Percentiles rank a stretch among this genome's conserved stretches.
These are phyloP conservation scores for Entomortierella beljakovae DNA, from an alignment of 192 early-diverging fungal species.

Conservation along the genomic window DNA sequence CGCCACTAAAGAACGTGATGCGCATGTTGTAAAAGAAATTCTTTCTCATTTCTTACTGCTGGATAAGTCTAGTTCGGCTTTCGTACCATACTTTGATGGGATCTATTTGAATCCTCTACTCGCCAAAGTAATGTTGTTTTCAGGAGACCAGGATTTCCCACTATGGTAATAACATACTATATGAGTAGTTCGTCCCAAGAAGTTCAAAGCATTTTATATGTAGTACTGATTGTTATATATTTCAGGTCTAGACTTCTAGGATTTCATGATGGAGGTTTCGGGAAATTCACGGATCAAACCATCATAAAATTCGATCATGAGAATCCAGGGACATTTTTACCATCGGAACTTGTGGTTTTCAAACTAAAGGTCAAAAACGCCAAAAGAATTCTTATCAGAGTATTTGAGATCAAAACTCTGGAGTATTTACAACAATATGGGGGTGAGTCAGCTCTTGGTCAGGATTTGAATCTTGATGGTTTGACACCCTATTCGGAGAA, in stretches of 20 bases:
- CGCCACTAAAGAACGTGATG: constrained; percentile 16
- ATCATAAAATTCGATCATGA: constrained; percentile 29
- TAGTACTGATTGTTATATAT: too few relatives aligned
- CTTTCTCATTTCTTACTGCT: constrained; percentile 21
- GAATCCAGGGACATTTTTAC: constrained; percentile 25
- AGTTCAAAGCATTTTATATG: too few relatives aligned
- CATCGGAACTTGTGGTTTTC: constrained; percentile 48
- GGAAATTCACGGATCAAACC: constrained; percentile 16
- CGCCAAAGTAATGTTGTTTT: constrained; percentile 30
- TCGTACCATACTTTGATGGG: constrained; percentile 21
- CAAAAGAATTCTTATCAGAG: constrained; percentile 46
- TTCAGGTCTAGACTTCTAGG: constrained; percentile 26
- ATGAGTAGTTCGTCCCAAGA: too few relatives aligned
- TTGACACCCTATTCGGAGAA: constrained; percentile 61
- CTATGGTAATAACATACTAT: constrained; percentile 48
- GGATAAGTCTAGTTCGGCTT: constrained; percentile 17
- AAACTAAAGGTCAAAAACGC: constrained; percentile 57
- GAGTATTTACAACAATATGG: constrained; percentile 51
- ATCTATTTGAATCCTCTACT: constrained; percentile 21
- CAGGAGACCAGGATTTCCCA: constrained; percentile 21
- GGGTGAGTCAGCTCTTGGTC: neutral
- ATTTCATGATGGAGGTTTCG: neutral
- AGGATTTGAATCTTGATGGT: constrained; percentile 54
- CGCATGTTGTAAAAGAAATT: constrained; percentile 17
- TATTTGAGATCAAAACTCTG: constrained; percentile 57